These are phyloP conservation scores for Aureobasidium sp. DNA, from an alignment of 2,329 filamentous ascomycete genomes.

Conservation along the genomic window DNA sequence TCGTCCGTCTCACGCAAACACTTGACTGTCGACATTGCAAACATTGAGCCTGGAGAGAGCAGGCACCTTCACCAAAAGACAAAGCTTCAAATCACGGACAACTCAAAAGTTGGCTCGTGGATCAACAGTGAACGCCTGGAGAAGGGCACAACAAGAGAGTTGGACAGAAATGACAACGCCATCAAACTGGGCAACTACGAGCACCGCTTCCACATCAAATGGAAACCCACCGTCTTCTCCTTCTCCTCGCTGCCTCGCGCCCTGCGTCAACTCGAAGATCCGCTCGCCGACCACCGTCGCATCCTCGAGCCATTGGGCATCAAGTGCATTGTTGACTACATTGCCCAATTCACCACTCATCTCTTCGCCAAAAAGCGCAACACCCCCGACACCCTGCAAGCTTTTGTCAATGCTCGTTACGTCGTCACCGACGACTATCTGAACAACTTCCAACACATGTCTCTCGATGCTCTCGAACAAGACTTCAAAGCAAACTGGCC, in stretches of 20 bases:
- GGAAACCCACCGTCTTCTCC: conserved; percentile 72
- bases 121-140: background rate
- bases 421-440: conserved; percentile 69
- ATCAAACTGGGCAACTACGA: conserved; percentile 63
- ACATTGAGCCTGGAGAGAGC: conserved; percentile 57
- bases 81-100: conserved; percentile 64
- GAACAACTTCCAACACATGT: conserved; percentile 21
- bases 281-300: conserved; percentile 52
- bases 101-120: conserved; percentile 72
- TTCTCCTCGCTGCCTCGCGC: conserved; percentile 65
- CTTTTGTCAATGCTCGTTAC: conserved; percentile 68
- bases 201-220: conserved; percentile 52
- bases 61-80: conserved; percentile 51
- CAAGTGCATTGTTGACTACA: conserved; percentile 69
- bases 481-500: conserved; percentile 80
- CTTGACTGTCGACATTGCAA: conserved; percentile 63
- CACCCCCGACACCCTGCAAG: conserved; percentile 77
- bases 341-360: conserved; percentile 66
- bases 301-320: conserved; percentile 79
- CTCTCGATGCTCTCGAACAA: conserved; percentile 50
- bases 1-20: conserved; percentile 86
- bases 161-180: conserved; percentile 51
- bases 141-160: conserved; percentile 37
- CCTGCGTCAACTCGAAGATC: conserved; percentile 38
- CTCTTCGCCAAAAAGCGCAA: conserved; percentile 86